Base-by-base conservation (phyloP, 805 yeast species). In the Teunomyces kruisii region DNA sequence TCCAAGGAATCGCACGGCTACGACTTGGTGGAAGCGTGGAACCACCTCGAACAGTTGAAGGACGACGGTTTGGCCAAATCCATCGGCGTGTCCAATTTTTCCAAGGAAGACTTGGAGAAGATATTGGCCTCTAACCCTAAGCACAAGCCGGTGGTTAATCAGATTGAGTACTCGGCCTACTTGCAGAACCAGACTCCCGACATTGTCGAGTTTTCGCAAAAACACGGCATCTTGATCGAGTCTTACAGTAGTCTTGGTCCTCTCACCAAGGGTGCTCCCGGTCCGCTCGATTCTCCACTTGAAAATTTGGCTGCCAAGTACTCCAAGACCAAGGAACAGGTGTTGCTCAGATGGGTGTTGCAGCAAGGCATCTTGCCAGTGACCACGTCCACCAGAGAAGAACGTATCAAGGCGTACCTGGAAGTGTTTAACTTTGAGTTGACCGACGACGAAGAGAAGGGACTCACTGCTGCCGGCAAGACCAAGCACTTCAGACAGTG, bases 61-160 rank as follows among this genome's bases (percentile, higher is more conserved):
- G 74, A 73, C 32, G 75, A 74, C 13, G 87, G 87, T 4, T 72
- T 72, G 49, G 81, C 79, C 43, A 78, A 76, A 53, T 70, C 70
- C 51, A 79, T 80, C 54, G 84, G 84, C 40, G 84, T 83, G 37
- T 83, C 88, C 5, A 83, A 83, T 55, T 82, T 79, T 52, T 55
- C 74, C 8, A 70, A 71, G 2, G 67, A 67, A 26, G 74, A 75
- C 47, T 60, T 83, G 45, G 62, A 80, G 48, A 54, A 60, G 37
- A 55, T 83, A 10, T 55, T 76, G 39, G 61, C 67, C 27, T 51
- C 59, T 6, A 56, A 57, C 19, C 59, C 64, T n/a, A 57, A 49
- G 42, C 24, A 44, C 45, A 30, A 40, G 39, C 68, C 70, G 1
- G 61, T 52, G 36, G 61, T 61, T 30, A 56, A 63, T 48, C 70